Evolutionary conservation across 192 early-diverging fungal genomes (phyloP), one percentile per base, ranked within the genome.

Genomic region (Backusella westeae): DNA sequence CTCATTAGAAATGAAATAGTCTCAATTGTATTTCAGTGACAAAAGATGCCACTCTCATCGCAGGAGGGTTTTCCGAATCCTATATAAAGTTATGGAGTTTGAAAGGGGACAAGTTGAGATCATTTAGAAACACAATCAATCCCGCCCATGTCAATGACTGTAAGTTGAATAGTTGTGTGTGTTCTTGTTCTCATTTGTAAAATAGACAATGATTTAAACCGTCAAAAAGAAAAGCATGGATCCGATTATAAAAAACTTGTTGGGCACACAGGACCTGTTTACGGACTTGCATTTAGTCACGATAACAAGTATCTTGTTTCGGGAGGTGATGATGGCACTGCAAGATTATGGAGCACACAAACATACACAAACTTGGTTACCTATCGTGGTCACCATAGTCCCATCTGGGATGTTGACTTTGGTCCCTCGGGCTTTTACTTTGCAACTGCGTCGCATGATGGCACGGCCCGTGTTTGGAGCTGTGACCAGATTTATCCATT

Each of bases 381-480:
- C 68, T 99, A 98, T 88, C 94, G 92, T 79, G 97, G 98, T 49
- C 98, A 99, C 81, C 97, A 95, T 81, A 94, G 94, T 75, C 97
- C 98, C 4, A 86, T 99, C 5, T 99, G 97, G 96, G 98, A 99
- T 84, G 93, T 97, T 2, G 89, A 93, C 69, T 96, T 98, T 84
- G 91, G 93, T 8, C 93, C 94, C 5, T 90, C 91, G 67, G 96
- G 97, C 21, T 91, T 94, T 73, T 99, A 99, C 82, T 99, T 99
- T 89, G 98, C 95, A 4, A 99, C 96, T 6, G 94, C 95, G 0
- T 95, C 94, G 23, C 95, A 97, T 78, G 98, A 99, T 83, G 86
- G 93, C 74, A 99, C 97, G 0, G 95, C 98, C n/a, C 85, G 97
- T 46, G 85, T 99, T 26, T 99, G 97, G 97, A 95, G 95, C 78